Evolutionary conservation across 2,329 filamentous ascomycete genomes (phyloP).

Genomic region (Mollisia scopiformis): DNA sequence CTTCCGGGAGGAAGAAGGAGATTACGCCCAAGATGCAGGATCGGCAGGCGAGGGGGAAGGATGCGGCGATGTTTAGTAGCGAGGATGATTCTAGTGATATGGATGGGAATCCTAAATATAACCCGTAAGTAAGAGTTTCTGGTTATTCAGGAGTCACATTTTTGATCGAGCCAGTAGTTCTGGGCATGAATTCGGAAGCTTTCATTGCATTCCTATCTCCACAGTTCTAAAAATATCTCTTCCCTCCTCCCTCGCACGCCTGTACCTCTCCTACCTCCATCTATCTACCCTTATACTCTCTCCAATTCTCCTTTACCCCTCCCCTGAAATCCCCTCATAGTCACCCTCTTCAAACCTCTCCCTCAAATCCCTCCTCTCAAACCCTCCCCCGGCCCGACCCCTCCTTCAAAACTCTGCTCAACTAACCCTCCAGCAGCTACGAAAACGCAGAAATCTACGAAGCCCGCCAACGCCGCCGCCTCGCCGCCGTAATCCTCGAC

Average conservation of each 20-base stretch:
- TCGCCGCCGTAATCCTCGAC: slow-evolving; percentile 57
- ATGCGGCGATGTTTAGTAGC: background rate
- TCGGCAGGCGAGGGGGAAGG: background rate
- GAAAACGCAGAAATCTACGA: slow-evolving; percentile 28
- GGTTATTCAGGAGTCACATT: background rate
- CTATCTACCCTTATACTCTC: too few species aligned
- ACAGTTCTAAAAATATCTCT: background rate
- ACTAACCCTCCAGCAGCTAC: too few species aligned
- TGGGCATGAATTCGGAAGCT: too few species aligned
- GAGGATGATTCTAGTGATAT: background rate
- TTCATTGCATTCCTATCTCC: background rate
- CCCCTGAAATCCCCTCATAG: too few species aligned
- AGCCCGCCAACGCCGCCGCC: slow-evolving; percentile 39
- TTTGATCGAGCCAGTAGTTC: too few species aligned
- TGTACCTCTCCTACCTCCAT: too few species aligned
- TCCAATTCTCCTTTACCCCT: too few species aligned
- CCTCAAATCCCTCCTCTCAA: background rate
- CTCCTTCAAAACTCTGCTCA: too few species aligned
- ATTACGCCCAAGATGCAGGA: slow-evolving; percentile 1
- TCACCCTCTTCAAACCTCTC: too few species aligned
- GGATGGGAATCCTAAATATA: background rate
- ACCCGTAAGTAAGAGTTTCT: background rate
- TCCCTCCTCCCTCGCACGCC: too few species aligned
- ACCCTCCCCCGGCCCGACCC: too few species aligned
- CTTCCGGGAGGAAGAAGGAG: background rate